These are phyloP conservation scores for Clonostachys rhizophaga DNA, from an alignment of 2,329 filamentous ascomycete species.

Conservation along the genomic window DNA sequence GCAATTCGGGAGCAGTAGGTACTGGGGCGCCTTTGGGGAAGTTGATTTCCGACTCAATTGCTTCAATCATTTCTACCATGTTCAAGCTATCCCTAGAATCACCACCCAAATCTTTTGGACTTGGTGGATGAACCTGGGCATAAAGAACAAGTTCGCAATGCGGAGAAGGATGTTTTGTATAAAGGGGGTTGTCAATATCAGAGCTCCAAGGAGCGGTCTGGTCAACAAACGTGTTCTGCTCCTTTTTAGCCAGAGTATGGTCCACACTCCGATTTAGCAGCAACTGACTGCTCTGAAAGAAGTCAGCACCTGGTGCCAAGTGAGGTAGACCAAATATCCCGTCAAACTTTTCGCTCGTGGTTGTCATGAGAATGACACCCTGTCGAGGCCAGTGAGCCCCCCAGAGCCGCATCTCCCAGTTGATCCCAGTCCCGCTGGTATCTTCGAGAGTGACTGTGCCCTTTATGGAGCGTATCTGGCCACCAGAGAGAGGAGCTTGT, in stretches of 20 bases:
- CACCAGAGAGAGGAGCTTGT: conserved; percentile 31
- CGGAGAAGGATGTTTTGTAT: conserved; percentile 54
- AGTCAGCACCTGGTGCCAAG: conserved; percentile 57
- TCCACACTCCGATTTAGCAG: conserved; percentile 72
- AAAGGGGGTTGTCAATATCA: conserved; percentile 55
- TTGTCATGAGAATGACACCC: conserved; percentile 76
- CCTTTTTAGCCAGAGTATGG: conserved; percentile 61
- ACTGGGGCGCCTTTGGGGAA: conserved; percentile 56
- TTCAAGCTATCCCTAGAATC: conserved; percentile 21
- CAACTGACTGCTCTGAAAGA: conserved; percentile 52
- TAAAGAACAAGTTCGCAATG: conserved; percentile 90
- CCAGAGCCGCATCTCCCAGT: conserved; percentile 74
- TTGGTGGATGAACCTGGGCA: conserved; percentile 65
- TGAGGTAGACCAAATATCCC: conserved; percentile 89
- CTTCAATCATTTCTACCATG: conserved; percentile 35
- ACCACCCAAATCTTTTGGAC: conserved; percentile 26
- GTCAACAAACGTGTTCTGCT: conserved; percentile 47
- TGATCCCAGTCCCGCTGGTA: conserved; percentile 58
- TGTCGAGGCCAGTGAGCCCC: conserved; percentile 83
- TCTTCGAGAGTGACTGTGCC: conserved; percentile 72
- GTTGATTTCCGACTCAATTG: conserved; percentile 59
- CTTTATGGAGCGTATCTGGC: conserved; percentile 63
- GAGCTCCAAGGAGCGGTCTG: conserved; percentile 74
- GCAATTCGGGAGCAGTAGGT: conserved; percentile 46
- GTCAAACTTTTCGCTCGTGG: conserved; percentile 90